Evolutionary conservation across 805 yeast genomes (phyloP), one percentile per base, ranked within the genome.

Genomic region (Schwanniomyces yamadae): DNA sequence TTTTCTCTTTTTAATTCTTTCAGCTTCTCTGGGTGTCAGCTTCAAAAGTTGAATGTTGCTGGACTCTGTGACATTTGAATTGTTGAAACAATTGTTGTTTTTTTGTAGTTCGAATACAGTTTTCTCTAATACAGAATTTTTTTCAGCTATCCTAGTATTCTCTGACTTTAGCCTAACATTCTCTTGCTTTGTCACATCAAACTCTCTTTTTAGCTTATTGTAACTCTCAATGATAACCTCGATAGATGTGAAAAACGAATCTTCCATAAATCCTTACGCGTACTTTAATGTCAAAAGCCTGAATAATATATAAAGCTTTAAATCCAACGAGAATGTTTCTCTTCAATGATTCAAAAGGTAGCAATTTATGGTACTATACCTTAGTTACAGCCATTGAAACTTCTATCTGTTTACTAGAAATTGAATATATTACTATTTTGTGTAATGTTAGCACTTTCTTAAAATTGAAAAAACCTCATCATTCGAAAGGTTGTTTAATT

Each of bases 391-490:
- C n/a, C n/a, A n/a, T n/a, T n/a, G n/a, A n/a, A n/a, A n/a, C 12
- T 25, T 12, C 8, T 5, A 5, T 25, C 7, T 25, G 15, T 25
- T 25, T 25, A 25, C 28, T 9, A 3, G 11, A 10, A 19, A 28
- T 28, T 14, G 18, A 19, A 6, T 6, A 15, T 28, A 4, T 7
- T n/a, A n/a, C 12, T 4, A 12, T 19, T 28, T 28, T 28, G 31
- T 28, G 31, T 28, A 18, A 28, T 28, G 10, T 18, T n/a, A 4
- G 7, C 5, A 18, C 18, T 11, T 28, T n/a, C 14, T 17, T 5
- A 18, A 19, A 14, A 10, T 12, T 16, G 31, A 28, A 28, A 28
- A 28, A 28, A 28, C 19, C 31, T 28, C 31, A 28, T 28, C 31
- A 5, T 13, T 4, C 23, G 13, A 21, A 21, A 21, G 23, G 7